Base-by-base conservation (phyloP, 1,284 basidiomycete genomes). In the Leccinum subrobustum region DNA sequence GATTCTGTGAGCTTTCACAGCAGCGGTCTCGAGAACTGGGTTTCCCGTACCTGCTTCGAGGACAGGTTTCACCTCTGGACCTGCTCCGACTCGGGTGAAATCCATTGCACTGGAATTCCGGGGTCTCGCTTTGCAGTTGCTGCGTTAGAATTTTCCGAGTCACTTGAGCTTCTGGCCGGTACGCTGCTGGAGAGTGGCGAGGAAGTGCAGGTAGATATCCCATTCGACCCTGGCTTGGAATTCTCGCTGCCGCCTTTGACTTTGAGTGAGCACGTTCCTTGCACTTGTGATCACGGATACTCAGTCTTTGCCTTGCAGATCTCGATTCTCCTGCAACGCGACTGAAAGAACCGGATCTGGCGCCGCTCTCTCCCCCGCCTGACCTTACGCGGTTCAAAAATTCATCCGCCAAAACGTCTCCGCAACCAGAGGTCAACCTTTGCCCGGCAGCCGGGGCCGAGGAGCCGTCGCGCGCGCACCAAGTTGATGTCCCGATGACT, bases 31-130 rank as follows among this genome's bases (percentile, higher is more conserved):
- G 80, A 79, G 57, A 80, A 75, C 23, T 93, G 91, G 91, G 79
- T 84, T 62, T 75, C 77, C 35, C 84, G 91, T 5, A 86, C 88
- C 18, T 88, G 87, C 68, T 92, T 91, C 70, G 91, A 93, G 70
- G 88, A 92, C 60, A 79, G 89, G 25, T 76, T 81, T 65, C 73
- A 76, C 23, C 76, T 88, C 3, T 89, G 84, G 77, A 70, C 80
- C 12, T 76, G 78, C 20, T 73, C 75, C 31, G 77, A 80, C 51
- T 74, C 69, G 42, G 69, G 72, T 54, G 65, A 73, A 29, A 64
- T 85, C 54, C 64, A 72, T 37, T 65, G 73, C 56, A 75, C 73
- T 29, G 77, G 73, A 29, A 77, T 90, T 48, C 67, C 79, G 61
- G 77, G 85, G 67, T 71, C 79, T 60, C 60, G 78, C 5, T 75